Percentiles rank a stretch among this genome's conserved stretches.
Evolutionary conservation across 202 grass and related monocot genomes (phyloP).

Genomic region (Setaria italica): DNA sequence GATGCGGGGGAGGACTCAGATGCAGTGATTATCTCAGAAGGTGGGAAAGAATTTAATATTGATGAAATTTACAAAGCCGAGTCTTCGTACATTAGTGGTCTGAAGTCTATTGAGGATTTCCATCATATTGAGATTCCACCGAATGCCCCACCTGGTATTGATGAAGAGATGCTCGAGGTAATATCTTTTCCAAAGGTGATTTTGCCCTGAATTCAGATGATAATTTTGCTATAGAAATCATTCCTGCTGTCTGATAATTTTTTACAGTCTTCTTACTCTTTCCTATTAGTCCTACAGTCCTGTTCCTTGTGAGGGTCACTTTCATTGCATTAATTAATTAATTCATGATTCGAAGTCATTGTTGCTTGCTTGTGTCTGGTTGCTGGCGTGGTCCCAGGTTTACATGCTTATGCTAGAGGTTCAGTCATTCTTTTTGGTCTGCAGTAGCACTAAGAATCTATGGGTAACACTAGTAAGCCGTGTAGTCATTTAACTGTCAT

Average conservation of each 20-base stretch:
- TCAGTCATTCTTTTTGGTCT: neutral
- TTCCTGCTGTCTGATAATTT: neutral
- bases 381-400: neutral
- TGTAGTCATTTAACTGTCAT: too few species aligned
- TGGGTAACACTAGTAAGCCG: neutral
- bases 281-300: neutral
- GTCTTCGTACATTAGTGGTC: constrained; percentile 77
- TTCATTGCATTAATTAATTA: neutral
- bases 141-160: constrained; percentile 70
- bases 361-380: neutral
- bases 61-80: constrained; percentile 87
- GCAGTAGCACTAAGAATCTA: neutral
- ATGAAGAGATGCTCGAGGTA: constrained; percentile 86
- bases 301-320: neutral
- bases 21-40: constrained; percentile 69
- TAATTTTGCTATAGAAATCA: neutral
- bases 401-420: neutral
- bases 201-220: constrained; percentile 23
- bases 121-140: constrained; percentile 85
- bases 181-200: neutral
- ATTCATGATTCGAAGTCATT: neutral
- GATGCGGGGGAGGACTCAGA: constrained; percentile 51
- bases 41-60: constrained; percentile 81
- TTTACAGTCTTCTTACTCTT: neutral
- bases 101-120: constrained; percentile 80